A percentile compares a stretch with the other conserved stretches of the same genome.
Conservation (phyloP, 306 rosid species). For the Prunus davidiana region DNA sequence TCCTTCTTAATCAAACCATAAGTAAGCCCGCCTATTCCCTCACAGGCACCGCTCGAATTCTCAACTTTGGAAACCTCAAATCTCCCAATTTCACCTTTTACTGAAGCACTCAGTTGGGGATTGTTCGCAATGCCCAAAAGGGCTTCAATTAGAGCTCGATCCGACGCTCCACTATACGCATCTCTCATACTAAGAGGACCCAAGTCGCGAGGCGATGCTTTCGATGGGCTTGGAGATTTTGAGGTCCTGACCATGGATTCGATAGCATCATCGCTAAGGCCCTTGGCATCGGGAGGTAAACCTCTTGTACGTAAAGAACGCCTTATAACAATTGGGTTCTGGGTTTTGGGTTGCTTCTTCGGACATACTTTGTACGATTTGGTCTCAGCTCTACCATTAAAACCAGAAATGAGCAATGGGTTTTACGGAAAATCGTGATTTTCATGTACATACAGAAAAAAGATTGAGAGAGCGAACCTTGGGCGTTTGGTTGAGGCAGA, state of each 20-base stretch:
- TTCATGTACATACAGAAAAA: background rate
- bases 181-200: conserved; percentile 56
- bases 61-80: background rate
- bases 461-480: conserved; percentile 40
- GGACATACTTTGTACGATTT: conserved; percentile 47
- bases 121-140: conserved; percentile 36
- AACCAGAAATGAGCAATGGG: background rate
- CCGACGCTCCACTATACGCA: conserved; percentile 42
- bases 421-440: background rate
- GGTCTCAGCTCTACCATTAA: conserved; percentile 38
- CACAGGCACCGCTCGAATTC: background rate
- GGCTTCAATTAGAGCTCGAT: conserved; percentile 33
- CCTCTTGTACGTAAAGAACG: conserved; percentile 78
- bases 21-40: no score
- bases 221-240: conserved; percentile 14
- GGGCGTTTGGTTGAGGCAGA: conserved; percentile 55
- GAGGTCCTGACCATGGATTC: conserved; percentile 7
- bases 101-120: conserved; percentile 2
- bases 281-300: conserved; percentile 53
- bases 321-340: conserved; percentile 55
- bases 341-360: conserved; percentile 47
- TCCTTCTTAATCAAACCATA: conserved; percentile 5
- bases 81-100: conserved; percentile 1
- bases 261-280: conserved; percentile 9
- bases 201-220: background rate